Conservation (phyloP, 805 yeast species). For the Teunomyces funiuensis region DNA sequence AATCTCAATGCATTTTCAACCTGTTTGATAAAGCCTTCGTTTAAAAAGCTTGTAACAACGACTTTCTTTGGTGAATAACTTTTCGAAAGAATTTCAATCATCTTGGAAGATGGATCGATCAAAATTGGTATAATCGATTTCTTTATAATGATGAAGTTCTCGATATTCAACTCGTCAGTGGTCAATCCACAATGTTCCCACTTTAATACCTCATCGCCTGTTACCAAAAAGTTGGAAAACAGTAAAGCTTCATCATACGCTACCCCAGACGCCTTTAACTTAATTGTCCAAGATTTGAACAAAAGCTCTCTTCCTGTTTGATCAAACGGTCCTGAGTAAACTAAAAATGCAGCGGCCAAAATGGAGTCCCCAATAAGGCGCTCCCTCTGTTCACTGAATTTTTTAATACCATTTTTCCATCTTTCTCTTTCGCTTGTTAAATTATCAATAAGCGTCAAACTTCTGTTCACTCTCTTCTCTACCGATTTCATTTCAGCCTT, state of each 20-base stretch:
- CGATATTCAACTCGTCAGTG: slow-evolving; percentile 59
- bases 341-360: slow-evolving; percentile 58
- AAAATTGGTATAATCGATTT: slow-evolving; percentile 50
- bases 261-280: slow-evolving; percentile 38
- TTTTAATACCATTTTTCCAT: slow-evolving; percentile 64
- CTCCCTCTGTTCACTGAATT: slow-evolving; percentile 47
- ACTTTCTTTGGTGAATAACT: slow-evolving; percentile 34
- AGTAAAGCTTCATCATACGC: slow-evolving; percentile 35
- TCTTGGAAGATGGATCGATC: slow-evolving; percentile 60
- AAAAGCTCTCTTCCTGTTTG: slow-evolving; percentile 44
- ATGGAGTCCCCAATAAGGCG: slow-evolving; percentile 64
- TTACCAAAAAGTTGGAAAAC: slow-evolving; percentile 37
- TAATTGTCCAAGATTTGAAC: slow-evolving; percentile 32
- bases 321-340: slow-evolving; percentile 61
- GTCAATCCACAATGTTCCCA: slow-evolving; percentile 60
- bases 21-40: slow-evolving; percentile 61
- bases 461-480: slow-evolving; percentile 58
- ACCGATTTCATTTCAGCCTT: slow-evolving; percentile 69
- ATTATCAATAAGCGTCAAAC: slow-evolving; percentile 60
- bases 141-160: slow-evolving; percentile 59
- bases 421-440: slow-evolving; percentile 66
- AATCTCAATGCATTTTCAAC: slow-evolving; percentile 80
- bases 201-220: slow-evolving; percentile 37
- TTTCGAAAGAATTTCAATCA: slow-evolving; percentile 41
- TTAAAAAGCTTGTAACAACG: slow-evolving; percentile 67